Evolutionary conservation across 768 basidiomycete genomes (phyloP).

Genomic region (Sporobolomyces roseus): DNA sequence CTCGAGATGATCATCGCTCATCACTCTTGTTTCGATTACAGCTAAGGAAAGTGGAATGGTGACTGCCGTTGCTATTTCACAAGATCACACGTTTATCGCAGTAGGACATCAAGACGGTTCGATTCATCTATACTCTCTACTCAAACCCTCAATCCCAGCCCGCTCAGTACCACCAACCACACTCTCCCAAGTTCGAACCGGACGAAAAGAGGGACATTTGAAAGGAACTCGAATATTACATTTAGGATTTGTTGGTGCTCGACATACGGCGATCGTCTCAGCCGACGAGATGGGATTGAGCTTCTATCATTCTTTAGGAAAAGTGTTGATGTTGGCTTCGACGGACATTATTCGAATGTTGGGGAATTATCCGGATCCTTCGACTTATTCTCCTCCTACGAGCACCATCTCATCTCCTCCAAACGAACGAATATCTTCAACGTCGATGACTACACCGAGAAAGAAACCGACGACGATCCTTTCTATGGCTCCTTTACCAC

Average conservation of each 20-base stretch:
- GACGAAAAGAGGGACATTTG: slow-evolving; percentile 81
- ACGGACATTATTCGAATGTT: slow-evolving; percentile 89
- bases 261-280: slow-evolving; percentile 87
- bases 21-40: slow-evolving; percentile 47
- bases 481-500: slow-evolving; percentile 72
- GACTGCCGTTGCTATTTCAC: slow-evolving; percentile 83
- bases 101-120: slow-evolving; percentile 80
- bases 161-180: slow-evolving; percentile 69
- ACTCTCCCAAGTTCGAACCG: slow-evolving; percentile 63
- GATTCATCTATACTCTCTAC: slow-evolving; percentile 79
- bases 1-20: neutral
- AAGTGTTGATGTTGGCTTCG: slow-evolving; percentile 89
- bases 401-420: slow-evolving; percentile 13
- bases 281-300: slow-evolving; percentile 87
- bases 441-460: too few relatives aligned
- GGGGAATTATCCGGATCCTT: slow-evolving; percentile 73
- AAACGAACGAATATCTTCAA: neutral
- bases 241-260: slow-evolving; percentile 79
- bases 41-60: slow-evolving; percentile 67
- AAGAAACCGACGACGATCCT: slow-evolving; percentile 60
- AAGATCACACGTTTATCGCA: slow-evolving; percentile 88
- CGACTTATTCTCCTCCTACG: slow-evolving; percentile 18
- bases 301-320: slow-evolving; percentile 91
- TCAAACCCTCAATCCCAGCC: slow-evolving; percentile 58
- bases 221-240: slow-evolving; percentile 71